These are phyloP conservation scores for Pseudogymnoascus sp. DNA, from an alignment of 2,329 filamentous ascomycete genomes.

Conservation along the genomic window DNA sequence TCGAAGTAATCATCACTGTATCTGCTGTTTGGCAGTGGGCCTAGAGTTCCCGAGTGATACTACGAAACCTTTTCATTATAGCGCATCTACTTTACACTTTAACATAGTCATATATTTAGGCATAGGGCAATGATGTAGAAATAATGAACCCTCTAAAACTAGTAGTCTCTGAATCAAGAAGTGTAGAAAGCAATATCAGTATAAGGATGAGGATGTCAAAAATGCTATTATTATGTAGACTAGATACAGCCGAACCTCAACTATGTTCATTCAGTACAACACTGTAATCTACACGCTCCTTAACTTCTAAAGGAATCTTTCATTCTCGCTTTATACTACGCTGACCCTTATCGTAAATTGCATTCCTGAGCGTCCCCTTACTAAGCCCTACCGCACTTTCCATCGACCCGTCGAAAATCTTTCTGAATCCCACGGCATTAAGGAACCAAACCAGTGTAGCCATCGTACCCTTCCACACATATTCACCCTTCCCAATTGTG, in stretches of 20 bases:
- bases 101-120: neutral
- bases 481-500: slow-evolving; percentile 9
- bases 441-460: slow-evolving; percentile 11
- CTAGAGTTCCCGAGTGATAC: neutral
- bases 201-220: neutral
- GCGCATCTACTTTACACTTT: neutral
- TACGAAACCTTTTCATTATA: neutral
- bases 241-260: neutral
- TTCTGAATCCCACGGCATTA: slow-evolving; percentile 11
- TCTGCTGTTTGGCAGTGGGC: neutral
- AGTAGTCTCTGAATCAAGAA: neutral
- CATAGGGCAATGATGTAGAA: neutral
- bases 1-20: neutral
- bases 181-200: neutral
- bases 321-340: slow-evolving; percentile 3
- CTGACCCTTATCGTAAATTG: slow-evolving; percentile 11
- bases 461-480: slow-evolving; percentile 11
- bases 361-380: slow-evolving; percentile 3
- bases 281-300: neutral
- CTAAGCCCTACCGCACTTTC: slow-evolving; percentile 4
- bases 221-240: neutral
- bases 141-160: neutral
- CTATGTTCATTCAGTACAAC: neutral
- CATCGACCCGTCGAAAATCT: slow-evolving; percentile 10
- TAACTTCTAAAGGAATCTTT: neutral